Evolutionary conservation across 2,329 filamentous ascomycete species (phyloP).

Genomic region (Diplodia seriata): DNA sequence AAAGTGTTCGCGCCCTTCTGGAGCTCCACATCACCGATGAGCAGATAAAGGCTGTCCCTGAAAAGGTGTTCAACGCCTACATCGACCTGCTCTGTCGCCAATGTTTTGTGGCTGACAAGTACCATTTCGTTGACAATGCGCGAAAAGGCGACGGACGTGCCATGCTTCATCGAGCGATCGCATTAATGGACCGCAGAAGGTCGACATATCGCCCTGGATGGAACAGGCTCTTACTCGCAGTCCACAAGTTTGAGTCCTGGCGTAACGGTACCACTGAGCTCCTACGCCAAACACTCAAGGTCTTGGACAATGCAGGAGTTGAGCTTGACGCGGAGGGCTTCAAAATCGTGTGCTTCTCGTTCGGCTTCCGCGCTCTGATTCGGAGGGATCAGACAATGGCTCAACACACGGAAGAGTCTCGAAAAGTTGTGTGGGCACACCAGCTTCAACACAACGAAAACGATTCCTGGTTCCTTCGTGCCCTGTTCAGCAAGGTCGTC

Average conservation of each 20-base stretch:
- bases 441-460: constrained; percentile 1
- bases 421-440: neutral
- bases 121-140: neutral
- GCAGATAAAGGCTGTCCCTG: constrained; percentile 43
- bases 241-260: constrained; percentile 10
- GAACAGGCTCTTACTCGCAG: constrained; percentile 38
- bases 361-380: neutral
- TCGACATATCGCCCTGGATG: constrained; percentile 37
- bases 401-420: neutral
- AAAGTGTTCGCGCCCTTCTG: neutral
- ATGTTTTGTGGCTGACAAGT: constrained; percentile 39
- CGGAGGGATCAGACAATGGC: neutral
- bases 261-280: constrained; percentile 2
- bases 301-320: constrained; percentile 7
- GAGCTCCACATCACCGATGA: constrained; percentile 19
- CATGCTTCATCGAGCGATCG: constrained; percentile 37
- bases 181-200: constrained; percentile 37
- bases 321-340: constrained; percentile 29
- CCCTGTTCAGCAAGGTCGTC: constrained; percentile 27
- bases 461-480: constrained; percentile 25
- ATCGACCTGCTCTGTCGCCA: constrained; percentile 58
- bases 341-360: constrained; percentile 4
- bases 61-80: constrained; percentile 58
- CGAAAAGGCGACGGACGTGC: neutral
- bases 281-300: constrained; percentile 15